Evolutionary conservation across 305 asterid genomes (phyloP).

Genomic region (Withania somnifera): DNA sequence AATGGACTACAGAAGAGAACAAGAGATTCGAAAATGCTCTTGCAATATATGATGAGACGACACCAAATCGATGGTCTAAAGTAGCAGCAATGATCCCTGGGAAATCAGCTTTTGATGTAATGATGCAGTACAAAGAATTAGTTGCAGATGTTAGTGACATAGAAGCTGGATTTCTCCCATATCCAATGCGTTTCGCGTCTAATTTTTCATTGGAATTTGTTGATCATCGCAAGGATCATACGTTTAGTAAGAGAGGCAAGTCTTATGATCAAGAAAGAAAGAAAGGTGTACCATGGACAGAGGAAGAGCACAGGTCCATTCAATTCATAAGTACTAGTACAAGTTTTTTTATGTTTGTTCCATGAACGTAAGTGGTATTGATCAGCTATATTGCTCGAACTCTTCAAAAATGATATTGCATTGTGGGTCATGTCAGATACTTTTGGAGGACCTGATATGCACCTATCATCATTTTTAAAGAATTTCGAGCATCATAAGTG

Average conservation of each 20-base stretch:
- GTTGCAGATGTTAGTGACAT: constrained; percentile 67
- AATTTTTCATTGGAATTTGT: constrained; percentile 46
- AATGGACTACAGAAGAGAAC: constrained; percentile 83
- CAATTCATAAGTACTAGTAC: background rate
- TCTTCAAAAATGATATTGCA: background rate
- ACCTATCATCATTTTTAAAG: background rate
- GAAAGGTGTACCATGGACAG: constrained; percentile 92
- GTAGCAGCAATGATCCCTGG: constrained; percentile 77
- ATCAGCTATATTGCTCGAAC: background rate
- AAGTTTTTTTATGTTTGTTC: background rate
- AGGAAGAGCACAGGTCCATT: constrained; percentile 79
- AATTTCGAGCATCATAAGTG: background rate
- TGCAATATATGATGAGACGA: constrained; percentile 59
- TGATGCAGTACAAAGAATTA: constrained; percentile 55
- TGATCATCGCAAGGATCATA: constrained; percentile 30
- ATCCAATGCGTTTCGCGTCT: constrained; percentile 45
- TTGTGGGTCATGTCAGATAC: background rate
- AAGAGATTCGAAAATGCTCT: constrained; percentile 68
- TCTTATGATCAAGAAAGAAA: constrained; percentile 60
- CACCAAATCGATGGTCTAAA: constrained; percentile 68
- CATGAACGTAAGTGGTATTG: background rate
- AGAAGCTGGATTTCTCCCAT: constrained; percentile 73
- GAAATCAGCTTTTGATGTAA: constrained; percentile 63
- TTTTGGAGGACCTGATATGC: background rate
- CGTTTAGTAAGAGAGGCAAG: constrained; percentile 42